Percentiles rank a stretch among this genome's conserved stretches.
Conservation (phyloP, 2,329 filamentous ascomycete genomes). For the Didymella exigua region DNA sequence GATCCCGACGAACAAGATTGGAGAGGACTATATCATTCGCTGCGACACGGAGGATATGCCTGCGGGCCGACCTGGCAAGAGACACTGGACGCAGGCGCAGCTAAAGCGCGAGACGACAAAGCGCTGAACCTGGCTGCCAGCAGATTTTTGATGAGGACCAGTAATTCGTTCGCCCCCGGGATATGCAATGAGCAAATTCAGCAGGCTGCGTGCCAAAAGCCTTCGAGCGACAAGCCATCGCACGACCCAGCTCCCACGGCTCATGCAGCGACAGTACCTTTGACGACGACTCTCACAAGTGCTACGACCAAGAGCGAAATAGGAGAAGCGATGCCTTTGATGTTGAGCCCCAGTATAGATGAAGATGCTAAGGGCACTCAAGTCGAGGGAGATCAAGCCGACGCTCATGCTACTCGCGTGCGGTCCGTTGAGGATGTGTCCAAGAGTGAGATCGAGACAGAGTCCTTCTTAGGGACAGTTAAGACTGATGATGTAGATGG, state of each 20-base stretch:
- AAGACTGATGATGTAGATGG: too few species aligned
- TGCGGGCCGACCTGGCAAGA: constrained; percentile 2
- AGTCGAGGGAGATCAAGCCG: too few species aligned
- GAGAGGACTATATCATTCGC: not conserved
- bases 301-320: too few species aligned
- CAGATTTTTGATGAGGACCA: not conserved
- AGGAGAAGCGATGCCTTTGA: too few species aligned
- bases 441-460: too few species aligned
- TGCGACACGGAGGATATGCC: not conserved
- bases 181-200: not conserved
- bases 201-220: not conserved
- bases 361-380: too few species aligned
- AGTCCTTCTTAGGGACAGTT: too few species aligned
- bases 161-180: not conserved
- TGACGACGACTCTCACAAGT: too few species aligned
- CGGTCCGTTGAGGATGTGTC: too few species aligned
- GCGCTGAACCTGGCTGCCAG: not conserved
- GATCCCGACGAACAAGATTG: not conserved
- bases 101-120: not conserved
- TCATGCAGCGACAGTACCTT: too few species aligned
- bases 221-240: not conserved
- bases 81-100: not conserved
- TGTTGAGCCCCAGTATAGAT: too few species aligned
- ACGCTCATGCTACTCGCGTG: too few species aligned
- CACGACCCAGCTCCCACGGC: not conserved